Conservation (phyloP, 208 protist genomes). For the Tritrichomonas musculus region DNA sequence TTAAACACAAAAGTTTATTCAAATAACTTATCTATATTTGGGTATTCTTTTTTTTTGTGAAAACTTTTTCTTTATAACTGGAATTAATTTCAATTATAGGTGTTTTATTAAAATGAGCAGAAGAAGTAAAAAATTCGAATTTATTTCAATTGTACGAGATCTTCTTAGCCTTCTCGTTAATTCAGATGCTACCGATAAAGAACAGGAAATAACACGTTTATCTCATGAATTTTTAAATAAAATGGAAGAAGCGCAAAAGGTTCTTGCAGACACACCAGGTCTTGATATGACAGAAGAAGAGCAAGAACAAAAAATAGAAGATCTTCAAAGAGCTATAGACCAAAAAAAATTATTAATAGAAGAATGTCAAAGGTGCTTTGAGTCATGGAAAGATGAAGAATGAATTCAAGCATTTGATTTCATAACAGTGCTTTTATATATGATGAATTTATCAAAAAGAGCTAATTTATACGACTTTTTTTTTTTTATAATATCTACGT, state of each 20-base stretch:
- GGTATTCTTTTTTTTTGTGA: too few species aligned
- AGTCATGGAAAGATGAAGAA: not conserved
- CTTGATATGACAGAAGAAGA: slow-evolving; percentile 20
- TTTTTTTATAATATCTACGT: too few species aligned
- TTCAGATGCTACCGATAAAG: not conserved
- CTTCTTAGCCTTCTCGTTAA: not conserved
- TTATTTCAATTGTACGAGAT: not conserved
- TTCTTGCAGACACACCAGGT: not conserved
- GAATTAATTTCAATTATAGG: too few species aligned
- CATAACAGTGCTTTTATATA: too few species aligned
- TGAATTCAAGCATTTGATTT: too few species aligned
- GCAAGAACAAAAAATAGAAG: not conserved
- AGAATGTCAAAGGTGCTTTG: not conserved
- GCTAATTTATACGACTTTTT: too few species aligned
- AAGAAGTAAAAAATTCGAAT: not conserved
- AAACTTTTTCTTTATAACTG: too few species aligned
- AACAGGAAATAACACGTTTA: not conserved
- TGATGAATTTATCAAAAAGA: too few species aligned
- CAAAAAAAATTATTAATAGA: slow-evolving; percentile 4
- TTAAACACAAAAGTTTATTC: too few species aligned
- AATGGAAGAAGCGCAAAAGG: slow-evolving; percentile 26
- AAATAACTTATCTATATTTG: too few species aligned
- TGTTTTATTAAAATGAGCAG: too few species aligned
- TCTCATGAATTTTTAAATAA: not conserved
- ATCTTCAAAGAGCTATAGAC: not conserved